These are phyloP conservation scores for Cryptococcus deneoformans DNA, from an alignment of 1,284 basidiomycete genomes.

Conservation along the genomic window DNA sequence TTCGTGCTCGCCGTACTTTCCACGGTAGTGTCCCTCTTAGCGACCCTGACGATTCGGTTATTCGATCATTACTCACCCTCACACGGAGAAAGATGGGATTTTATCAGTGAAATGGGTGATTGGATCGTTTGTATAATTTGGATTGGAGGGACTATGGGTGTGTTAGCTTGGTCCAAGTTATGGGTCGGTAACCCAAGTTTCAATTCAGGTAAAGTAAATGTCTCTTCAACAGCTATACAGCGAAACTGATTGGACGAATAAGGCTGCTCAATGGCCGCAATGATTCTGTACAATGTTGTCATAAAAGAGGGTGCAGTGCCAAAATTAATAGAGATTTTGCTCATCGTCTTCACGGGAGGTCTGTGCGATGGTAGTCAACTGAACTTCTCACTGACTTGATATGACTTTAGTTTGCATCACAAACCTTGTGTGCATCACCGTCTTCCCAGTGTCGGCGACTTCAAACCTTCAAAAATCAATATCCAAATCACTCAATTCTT, in stretches of 20 bases:
- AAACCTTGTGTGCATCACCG: conserved; percentile 73
- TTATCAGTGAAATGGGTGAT: conserved; percentile 45
- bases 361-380: conserved; percentile 1
- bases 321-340: conserved; percentile 67
- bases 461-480: conserved; percentile 75
- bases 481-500: conserved; percentile 79
- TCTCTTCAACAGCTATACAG: too few species aligned
- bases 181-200: conserved; percentile 88
- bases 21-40: conserved; percentile 77
- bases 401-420: conserved; percentile 58
- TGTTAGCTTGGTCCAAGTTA: conserved; percentile 69
- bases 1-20: conserved; percentile 61
- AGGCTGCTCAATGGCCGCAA: conserved; percentile 89
- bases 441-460: conserved; percentile 85
- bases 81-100: conserved; percentile 36
- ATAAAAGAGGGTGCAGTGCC: conserved; percentile 85
- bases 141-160: conserved; percentile 78
- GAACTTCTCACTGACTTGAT: neutral
- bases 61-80: conserved; percentile 56
- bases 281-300: conserved; percentile 79
- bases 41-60: conserved; percentile 75
- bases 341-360: conserved; percentile 72
- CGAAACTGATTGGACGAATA: conserved; percentile 7
- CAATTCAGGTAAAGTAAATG: conserved; percentile 66
- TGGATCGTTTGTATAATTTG: conserved; percentile 64